Percentiles rank a stretch among this genome's conserved stretches.
Conservation (phyloP, 768 basidiomycete species). For the Boletus vermiculosoides region DNA sequence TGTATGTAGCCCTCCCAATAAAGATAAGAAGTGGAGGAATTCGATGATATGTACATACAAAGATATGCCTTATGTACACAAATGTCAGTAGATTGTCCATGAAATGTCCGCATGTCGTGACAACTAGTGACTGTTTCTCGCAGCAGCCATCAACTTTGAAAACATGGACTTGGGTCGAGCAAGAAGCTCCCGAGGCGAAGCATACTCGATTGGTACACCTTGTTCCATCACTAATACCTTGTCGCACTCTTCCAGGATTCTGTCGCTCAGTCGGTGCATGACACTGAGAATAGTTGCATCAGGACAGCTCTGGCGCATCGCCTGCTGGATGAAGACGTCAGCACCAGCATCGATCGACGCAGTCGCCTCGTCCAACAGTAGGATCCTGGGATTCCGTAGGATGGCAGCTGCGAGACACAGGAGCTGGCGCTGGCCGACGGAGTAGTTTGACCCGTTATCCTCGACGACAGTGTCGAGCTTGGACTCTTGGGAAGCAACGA, state of each 20-base stretch:
- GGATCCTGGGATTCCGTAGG: slow-evolving; percentile 31
- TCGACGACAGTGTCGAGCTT: slow-evolving; percentile 74
- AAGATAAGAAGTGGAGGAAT: not conserved
- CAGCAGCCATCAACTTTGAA: slow-evolving; percentile 27
- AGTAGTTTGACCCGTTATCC: slow-evolving; percentile 70
- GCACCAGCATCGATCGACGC: slow-evolving; percentile 84
- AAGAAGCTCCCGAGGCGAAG: slow-evolving; percentile 24
- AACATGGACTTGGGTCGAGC: slow-evolving; percentile 27
- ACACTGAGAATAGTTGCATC: slow-evolving; percentile 30
- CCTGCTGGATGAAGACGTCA: slow-evolving; percentile 63
- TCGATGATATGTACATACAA: no score
- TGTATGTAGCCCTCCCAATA: not conserved
- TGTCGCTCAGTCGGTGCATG: slow-evolving; percentile 33
- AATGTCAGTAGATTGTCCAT: no score
- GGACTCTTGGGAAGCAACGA: slow-evolving; percentile 70
- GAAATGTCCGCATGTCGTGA: not conserved
- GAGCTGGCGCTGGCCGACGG: slow-evolving; percentile 89
- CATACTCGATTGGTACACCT: slow-evolving; percentile 29
- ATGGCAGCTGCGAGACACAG: slow-evolving; percentile 51
- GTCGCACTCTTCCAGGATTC: slow-evolving; percentile 30
- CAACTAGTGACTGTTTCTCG: slow-evolving; percentile 16
- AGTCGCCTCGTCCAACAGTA: slow-evolving; percentile 33
- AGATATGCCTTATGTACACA: no score
- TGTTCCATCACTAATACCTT: slow-evolving; percentile 40
- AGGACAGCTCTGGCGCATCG: slow-evolving; percentile 31